Evolutionary conservation across 371 early-diverging fungal genomes (phyloP), one percentile per base, ranked within the genome.

Genomic region (Lichtheimia hyalospora): DNA sequence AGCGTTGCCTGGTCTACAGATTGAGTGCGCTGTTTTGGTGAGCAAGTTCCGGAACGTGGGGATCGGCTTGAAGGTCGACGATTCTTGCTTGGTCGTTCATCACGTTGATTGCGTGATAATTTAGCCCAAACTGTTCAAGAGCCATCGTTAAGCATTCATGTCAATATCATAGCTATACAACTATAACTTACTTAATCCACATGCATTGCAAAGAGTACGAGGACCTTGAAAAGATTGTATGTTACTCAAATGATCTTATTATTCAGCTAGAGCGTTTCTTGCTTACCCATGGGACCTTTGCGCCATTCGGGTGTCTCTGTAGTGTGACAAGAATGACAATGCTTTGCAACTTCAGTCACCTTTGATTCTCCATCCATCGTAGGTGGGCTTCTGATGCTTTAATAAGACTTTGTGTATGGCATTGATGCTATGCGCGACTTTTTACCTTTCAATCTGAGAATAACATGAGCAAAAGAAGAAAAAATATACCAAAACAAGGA

Each of bases 221-320:
- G 73, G 73, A 12, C 71, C 71, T 71, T 34, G 34, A 34, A 34
- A 34, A 34, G 51, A 21, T 15, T 7, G 46, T 8, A 46, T 46
- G 46, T 21, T 21, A n/a, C 18, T 46, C 18, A 46, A 46, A 46
- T 18, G 21, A 21, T 46, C n/a, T 46, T 15, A 46, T 16, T 21
- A 7, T 46, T 34, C 34, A 34, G 34, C 34, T n/a, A 18, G 46
- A 46, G 46, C 34, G 16, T 41, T 18, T 39, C 27, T 0, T 24
- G 39, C 40, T 28, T 63, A 70, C 73, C 73, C 43, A 73, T 44
- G 23, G 73, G 73, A 1, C 73, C 73, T 58, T 62, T 69, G 27
- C 73, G 63, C 73, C 73, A 73, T 44, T 73, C 73, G 41, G 73
- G 73, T 27, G 73, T 69, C 60, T 69, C 64, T 15, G 67, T 64